A percentile compares a stretch with the other conserved stretches of the same genome.
phyloP scores from a whole-genome alignment of 2,329 filamentous ascomycete genomes.

The Calonectria hongkongensis region DNA sequence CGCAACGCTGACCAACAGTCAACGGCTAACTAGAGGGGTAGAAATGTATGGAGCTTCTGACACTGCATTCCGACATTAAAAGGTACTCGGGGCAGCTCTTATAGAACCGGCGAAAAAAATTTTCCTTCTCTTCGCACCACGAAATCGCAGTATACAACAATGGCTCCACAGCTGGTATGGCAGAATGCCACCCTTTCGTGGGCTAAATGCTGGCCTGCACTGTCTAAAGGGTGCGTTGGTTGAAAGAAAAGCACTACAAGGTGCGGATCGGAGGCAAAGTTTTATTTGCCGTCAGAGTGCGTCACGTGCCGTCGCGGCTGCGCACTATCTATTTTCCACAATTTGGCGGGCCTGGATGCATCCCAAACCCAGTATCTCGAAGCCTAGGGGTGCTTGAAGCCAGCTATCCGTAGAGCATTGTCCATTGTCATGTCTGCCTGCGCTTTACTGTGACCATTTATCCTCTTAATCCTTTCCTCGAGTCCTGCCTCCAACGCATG shows the following conservation, averaged over 20 bases:
- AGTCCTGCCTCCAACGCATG: constrained; percentile 36
- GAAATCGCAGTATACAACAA: constrained; percentile 80
- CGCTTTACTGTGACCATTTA: constrained; percentile 49
- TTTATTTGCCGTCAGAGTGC: constrained; percentile 5
- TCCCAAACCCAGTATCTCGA: too few species aligned
- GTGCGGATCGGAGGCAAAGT: constrained; percentile 12
- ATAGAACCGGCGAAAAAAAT: constrained; percentile 66
- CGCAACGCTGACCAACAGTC: background rate
- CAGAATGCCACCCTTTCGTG: constrained; percentile 82
- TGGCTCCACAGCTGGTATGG: constrained; percentile 72
- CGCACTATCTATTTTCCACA: too few species aligned
- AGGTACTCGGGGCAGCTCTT: constrained; percentile 75
- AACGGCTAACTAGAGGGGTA: background rate
- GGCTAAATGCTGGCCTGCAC: constrained; percentile 82
- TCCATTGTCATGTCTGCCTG: constrained; percentile 53
- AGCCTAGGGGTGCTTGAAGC: too few species aligned
- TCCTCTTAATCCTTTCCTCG: constrained; percentile 16
- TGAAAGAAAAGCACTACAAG: constrained; percentile 63
- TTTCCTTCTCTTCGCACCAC: constrained; percentile 74
- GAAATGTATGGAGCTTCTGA: constrained; percentile 65
- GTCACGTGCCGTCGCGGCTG: constrained; percentile 42
- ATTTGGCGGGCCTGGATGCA: too few species aligned
- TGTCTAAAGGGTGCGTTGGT: constrained; percentile 88
- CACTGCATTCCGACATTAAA: constrained; percentile 62
- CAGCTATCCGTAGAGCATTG: constrained; percentile 15